Evolutionary conservation across 2,329 filamentous ascomycete species (phyloP).

Genomic region (Monilinia aucupariae): DNA sequence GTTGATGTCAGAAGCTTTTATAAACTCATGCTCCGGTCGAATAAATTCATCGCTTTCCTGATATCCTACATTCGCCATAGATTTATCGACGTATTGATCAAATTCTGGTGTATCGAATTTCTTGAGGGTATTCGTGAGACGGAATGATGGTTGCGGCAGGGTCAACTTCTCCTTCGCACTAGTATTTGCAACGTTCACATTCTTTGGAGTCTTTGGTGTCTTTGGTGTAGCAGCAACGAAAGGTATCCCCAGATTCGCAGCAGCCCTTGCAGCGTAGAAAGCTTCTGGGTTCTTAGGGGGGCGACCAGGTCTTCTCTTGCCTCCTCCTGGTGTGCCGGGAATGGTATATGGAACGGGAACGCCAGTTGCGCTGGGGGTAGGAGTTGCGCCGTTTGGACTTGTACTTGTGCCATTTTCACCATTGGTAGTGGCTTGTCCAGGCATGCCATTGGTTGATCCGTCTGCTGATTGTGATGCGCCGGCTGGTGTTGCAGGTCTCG

Average conservation of each 20-base stretch:
- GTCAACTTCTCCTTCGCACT: constrained; percentile 76
- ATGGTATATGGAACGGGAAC: constrained; percentile 24
- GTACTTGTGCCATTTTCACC: constrained; percentile 25
- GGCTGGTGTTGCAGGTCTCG: constrained; percentile 39
- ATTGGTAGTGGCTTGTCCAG: constrained; percentile 25
- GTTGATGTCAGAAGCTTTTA: constrained; percentile 56
- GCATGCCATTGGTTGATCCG: constrained; percentile 40
- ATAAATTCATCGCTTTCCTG: constrained; percentile 90
- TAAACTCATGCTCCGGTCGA: constrained; percentile 67
- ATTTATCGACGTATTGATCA: constrained; percentile 88
- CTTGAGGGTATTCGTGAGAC: constrained; percentile 71
- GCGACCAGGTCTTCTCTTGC: constrained; percentile 57
- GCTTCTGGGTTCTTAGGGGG: constrained; percentile 58
- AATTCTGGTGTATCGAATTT: constrained; percentile 81
- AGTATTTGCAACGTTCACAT: constrained; percentile 71
- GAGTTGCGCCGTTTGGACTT: constrained; percentile 28
- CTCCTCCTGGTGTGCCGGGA: constrained; percentile 37
- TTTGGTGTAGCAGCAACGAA: constrained; percentile 10
- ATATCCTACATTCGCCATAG: constrained; percentile 93
- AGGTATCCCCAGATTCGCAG: constrained; percentile 33
- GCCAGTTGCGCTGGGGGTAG: constrained; percentile 26
- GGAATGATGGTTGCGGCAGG: constrained; percentile 68
- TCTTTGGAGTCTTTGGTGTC: constrained; percentile 53
- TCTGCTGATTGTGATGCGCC: constrained; percentile 36
- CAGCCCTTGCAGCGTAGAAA: constrained; percentile 48